Conservation (phyloP, 306 rosid species). For the Cicer arietinum region DNA sequence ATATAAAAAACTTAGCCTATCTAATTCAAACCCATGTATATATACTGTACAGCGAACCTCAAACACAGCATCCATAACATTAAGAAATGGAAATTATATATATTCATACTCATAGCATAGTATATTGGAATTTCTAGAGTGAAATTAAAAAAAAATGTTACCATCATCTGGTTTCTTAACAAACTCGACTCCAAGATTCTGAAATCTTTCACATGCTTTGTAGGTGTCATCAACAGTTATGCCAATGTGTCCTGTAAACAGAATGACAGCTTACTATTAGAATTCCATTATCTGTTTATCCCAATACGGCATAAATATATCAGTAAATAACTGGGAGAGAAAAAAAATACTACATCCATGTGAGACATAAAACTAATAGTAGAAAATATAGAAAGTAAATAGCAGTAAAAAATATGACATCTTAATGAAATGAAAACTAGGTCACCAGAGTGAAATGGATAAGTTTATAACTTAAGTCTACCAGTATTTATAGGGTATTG, state of each 20-base stretch:
- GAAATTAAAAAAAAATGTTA: constrained; percentile 48
- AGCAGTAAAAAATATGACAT: constrained; percentile 15
- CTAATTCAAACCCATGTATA: constrained; percentile 31
- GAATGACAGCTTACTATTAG: constrained; percentile 8
- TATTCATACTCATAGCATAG: background rate
- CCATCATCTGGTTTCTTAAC: constrained; percentile 87
- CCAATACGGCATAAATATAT: constrained; percentile 15
- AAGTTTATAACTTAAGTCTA: background rate
- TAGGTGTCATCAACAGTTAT: constrained; percentile 89
- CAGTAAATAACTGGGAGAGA: background rate
- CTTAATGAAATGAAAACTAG: constrained; percentile 5
- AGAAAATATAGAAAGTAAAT: constrained; percentile 19
- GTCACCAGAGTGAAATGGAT: background rate
- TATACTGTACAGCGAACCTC: constrained; percentile 16
- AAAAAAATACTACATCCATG: constrained; percentile 18
- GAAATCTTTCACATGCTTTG: constrained; percentile 95
- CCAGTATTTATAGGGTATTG: background rate
- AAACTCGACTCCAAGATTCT: constrained; percentile 84
- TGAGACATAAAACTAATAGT: constrained; percentile 12
- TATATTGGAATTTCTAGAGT: background rate
- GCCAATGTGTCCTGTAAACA: constrained; percentile 83
- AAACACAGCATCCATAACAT: constrained; percentile 21
- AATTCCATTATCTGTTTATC: background rate
- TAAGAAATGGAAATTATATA: constrained; percentile 5
- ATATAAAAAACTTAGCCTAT: background rate